Base-by-base conservation (phyloP, 306 rosid genomes). In the Comarum palustre region DNA sequence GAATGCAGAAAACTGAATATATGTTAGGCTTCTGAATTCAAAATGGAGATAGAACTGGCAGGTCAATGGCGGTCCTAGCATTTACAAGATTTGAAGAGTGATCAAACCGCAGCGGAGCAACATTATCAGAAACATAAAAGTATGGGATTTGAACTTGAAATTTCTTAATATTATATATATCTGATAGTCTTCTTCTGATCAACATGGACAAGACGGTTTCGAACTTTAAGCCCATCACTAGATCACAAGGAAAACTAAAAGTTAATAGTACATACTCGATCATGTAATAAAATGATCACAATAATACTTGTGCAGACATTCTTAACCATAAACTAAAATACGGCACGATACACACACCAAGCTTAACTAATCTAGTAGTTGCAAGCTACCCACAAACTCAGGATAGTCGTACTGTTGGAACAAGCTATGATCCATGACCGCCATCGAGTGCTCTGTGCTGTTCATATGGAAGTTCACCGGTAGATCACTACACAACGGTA, bases 381-480 rank as follows among this genome's bases (percentile, higher is more conserved):
- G 39, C 66, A 86, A 81, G 45, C 87, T 81, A 72, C 45, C 79
- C 39, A 78, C 45, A 32, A 84, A 52, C 55, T 90, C 96, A 0
- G 87, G 94, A 50, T 75, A 87, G 42, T 31, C 16, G 66, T 61
- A 61, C 42, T 61, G 42, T 83, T 85, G 89, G 69, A 84, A 80
- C 39, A 82, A 25, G 63, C 83, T 87, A 65, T 88, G 83, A 64
- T 78, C 86, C 48, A 80, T 31, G 24, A 72, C 38, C 31, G 75
- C 52, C 64, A 75, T 39, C 3, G 86, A 66, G 36, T 66, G 60
- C 3, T 75, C 83, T 17, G 63, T 50, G 0, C 62, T 76, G 48
- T 55, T 78, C 16, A 71, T 7, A 78, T 65, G 82, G 31, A 59
- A 8, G 43, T 74, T 78, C 77, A 76, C 46, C 0, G 81, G 75